phyloP scores from a whole-genome alignment of 176 grass and related monocot genomes.

The Oryza glaberrima region DNA sequence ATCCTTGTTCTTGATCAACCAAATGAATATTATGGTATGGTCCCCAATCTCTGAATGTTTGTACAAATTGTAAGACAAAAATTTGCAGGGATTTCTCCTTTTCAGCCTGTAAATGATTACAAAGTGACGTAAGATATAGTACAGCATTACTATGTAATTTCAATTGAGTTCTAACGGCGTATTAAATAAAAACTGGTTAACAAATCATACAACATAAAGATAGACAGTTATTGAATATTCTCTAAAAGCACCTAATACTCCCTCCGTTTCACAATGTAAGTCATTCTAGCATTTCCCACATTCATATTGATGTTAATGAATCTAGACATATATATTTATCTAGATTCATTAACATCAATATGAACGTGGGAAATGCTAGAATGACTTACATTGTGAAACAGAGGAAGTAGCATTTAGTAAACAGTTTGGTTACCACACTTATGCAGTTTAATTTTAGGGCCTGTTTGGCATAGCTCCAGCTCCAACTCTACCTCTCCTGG shows the following conservation, averaged over 20 bases:
- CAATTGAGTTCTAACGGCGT: neutral
- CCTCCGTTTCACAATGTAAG: no score
- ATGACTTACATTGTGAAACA: no score
- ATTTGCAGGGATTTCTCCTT: conserved; percentile 80
- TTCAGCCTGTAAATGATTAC: conserved; percentile 64
- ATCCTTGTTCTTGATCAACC: conserved; percentile 48
- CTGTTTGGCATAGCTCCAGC: no score
- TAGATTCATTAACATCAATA: no score
- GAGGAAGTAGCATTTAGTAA: neutral
- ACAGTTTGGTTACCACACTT: neutral
- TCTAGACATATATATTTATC: no score
- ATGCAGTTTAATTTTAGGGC: conserved; percentile 3
- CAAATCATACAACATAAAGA: conserved; percentile 23
- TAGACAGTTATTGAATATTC: neutral
- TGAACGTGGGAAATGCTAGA: no score
- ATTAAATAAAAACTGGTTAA: conserved; percentile 5
- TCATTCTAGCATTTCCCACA: no score
- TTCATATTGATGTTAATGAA: no score
- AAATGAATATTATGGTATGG: conserved; percentile 53
- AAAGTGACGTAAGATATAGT: conserved; percentile 39
- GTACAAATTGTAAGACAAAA: conserved; percentile 77
- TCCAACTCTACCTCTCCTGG: no score
- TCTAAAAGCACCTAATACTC: conserved; percentile 3
- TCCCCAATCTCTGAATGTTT: conserved; percentile 89
- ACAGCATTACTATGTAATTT: neutral